Conservation (phyloP, 129 eudicot genomes). For the Heracleum sosnowskyi region DNA sequence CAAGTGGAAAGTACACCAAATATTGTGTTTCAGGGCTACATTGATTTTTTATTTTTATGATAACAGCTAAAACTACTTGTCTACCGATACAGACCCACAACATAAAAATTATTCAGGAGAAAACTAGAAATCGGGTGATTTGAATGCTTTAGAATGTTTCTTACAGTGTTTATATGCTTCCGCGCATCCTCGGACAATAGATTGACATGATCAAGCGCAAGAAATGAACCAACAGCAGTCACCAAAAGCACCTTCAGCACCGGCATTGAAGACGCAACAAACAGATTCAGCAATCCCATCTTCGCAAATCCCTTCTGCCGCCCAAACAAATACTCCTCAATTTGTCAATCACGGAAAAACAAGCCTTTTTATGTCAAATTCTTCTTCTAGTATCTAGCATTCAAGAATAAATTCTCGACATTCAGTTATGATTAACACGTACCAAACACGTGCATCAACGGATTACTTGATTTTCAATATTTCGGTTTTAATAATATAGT, state of each 20-base stretch:
- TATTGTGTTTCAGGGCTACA: neutral
- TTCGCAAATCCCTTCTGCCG: neutral
- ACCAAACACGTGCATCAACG: too few relatives aligned
- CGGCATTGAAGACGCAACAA: constrained; percentile 64
- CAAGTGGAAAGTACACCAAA: neutral
- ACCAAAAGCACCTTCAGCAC: constrained; percentile 70
- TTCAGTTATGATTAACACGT: too few relatives aligned
- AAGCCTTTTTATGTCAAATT: neutral
- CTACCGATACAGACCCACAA: neutral
- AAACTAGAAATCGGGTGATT: neutral
- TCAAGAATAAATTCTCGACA: neutral
- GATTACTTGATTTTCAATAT: too few relatives aligned
- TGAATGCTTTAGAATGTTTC: neutral
- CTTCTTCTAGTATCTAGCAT: neutral
- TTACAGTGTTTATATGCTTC: constrained; percentile 13
- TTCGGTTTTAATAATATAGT: too few relatives aligned
- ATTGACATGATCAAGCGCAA: constrained; percentile 53
- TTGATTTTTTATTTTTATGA: neutral
- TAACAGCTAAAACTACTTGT: neutral
- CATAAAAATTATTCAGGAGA: neutral
- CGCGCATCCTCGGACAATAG: constrained; percentile 40
- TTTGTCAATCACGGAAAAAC: neutral
- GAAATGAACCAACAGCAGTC: constrained; percentile 64
- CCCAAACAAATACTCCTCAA: neutral
- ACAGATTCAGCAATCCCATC: constrained; percentile 60